Base-by-base conservation (phyloP, 352 stramenopile genomes). In the Phytopythium oedochilum region DNA sequence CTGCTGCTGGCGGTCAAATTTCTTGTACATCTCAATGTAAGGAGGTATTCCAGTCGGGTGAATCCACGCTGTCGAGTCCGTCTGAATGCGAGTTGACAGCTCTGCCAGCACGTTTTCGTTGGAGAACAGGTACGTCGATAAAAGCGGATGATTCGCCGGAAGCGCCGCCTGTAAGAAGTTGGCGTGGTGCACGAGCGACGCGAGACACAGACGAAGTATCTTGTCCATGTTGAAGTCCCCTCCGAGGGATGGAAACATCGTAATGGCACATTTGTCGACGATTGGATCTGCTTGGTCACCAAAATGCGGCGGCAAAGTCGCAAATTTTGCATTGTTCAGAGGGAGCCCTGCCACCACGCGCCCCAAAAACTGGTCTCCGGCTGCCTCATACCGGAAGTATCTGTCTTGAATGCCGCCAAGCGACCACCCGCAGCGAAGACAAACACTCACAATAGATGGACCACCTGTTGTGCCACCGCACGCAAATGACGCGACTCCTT, bases 381-480 rank as follows among this genome's bases (percentile, higher is more conserved):
- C 55, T 15, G 23, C 31, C 23, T 60, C 60, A 26, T 67, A 67
- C 4, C 54, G 20, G 36, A 67, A 55, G 40, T 67, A 63, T 12
- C 54, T 43, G 26, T 56, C 58, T 36, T 59, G 34, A 11, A 68
- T 45, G 17, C 50, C 44, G 15, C 60, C 55, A 9, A 68, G 5
- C 9, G 22, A 47, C 60, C 55, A 63, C 2, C 45, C 55, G 39
- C 45, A 60, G 3, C 51, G 49, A n/a, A 62, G 31, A 32, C 60
- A 68, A 2, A 60, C 55, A 40, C 44, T 57, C 11, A 55, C 35
- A 42, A 63, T 63, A 14, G 55, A 60, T 17, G 54, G 55, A 10
- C 51, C 60, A 8, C 55, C 20, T 5, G 45, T 68, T 18, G 35
- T 51, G 26, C 55, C 60, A 32, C 60, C 35, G 51, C 55, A 63